Evolutionary conservation across 306 rosid species (phyloP), one percentile per base, ranked within the genome.

Genomic region (Cicer cuneatum): DNA sequence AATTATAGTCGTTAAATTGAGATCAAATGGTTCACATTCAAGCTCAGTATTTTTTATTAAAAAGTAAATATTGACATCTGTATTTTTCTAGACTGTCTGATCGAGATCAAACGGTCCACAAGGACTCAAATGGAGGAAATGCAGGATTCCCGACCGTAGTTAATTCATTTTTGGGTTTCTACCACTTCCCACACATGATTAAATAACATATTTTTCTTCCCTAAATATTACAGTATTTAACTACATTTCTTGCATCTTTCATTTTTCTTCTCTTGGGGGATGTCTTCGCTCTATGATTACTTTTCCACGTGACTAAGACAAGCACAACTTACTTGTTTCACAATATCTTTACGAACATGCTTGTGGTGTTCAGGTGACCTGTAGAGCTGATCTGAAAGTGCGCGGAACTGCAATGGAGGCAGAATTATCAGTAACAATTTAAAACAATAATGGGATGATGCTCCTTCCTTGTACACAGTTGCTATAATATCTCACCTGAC

Each of bases 361-460:
- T 91, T 91, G 87, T 93, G 97, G 84, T 89, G 83, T 71, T 93
- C 92, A 15, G 93, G 90, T 35, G 98, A 91, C 76, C 80, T 86
- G 71, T 78, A 93, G 64, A 93, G 64, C 83, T 93, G 98, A 38
- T 93, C 97, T 8, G 97, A 90, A 82, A 93, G 83, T 15, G 98
- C 94, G 46, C 97, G 98, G 67, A 93, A 93, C 96, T 91, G 90
- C 77, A 78, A 78, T 5, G 41, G 39, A 43, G 48, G 70, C 58
- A 72, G 57, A 80, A 64, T 59, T 45, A 71, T 82, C 59, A 78
- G 70, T 51, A 47, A 8, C 66, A 67, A 5, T 39, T 39, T 65
- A 24, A 78, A 63, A n/a, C 19, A 14, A 14, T 69, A 48, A 19
- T 46, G 14, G 42, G 39, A 10, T 39, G 40, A 43, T 24, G 56